Evolutionary conservation across 225 moss, liverwort and hornwort genomes (phyloP), one percentile per base, ranked within the genome.

Genomic region (Rhytidiadelphus loreus): DNA sequence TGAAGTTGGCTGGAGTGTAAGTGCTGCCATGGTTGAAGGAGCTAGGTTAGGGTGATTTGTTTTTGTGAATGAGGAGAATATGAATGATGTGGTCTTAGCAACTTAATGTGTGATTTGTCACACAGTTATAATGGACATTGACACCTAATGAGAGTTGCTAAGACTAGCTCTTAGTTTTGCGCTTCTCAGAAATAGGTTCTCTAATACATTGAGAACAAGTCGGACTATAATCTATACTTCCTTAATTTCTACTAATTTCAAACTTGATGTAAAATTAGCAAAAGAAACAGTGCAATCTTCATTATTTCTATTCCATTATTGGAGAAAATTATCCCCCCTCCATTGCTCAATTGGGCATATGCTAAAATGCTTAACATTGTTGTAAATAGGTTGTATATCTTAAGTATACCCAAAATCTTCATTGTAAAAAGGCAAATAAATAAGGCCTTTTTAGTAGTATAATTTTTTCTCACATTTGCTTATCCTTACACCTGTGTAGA

Each of bases 121-220:
- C n/a, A n/a, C n/a, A n/a, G n/a, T n/a, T n/a, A n/a, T n/a, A n/a
- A n/a, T n/a, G n/a, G n/a, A n/a, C 33, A 19, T 64, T 18, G 33
- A 43, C 1, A 16, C 9, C 24, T 26, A 71, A 16, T 15, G 70
- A 70, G 3, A 26, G 70, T 70, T 71, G 43, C 5, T 26, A 14
- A 25, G 24, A 70, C 4, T 0, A 24, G 0, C 7, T 70, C 24
- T 39, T 13, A 21, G 15, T 41, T 70, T 43, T 70, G 25, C 0
- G 1, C 14, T 41, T 41, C 8, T 30, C 3, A 1, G 4, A 62
- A 62, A 62, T 62, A 32, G 62, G 8, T 62, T 62, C 5, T 2
- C 7, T 1, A 4, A 8, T 2, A 70, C 8, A 24, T 14, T 1
- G 0, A 14, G 8, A 13, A 41, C 3, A 70, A 25, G 8, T n/a